Percentiles rank a stretch among this genome's conserved stretches.
These are phyloP conservation scores for Fusarium drepaniforme DNA, from an alignment of 2,329 filamentous ascomycete genomes.

Conservation along the genomic window DNA sequence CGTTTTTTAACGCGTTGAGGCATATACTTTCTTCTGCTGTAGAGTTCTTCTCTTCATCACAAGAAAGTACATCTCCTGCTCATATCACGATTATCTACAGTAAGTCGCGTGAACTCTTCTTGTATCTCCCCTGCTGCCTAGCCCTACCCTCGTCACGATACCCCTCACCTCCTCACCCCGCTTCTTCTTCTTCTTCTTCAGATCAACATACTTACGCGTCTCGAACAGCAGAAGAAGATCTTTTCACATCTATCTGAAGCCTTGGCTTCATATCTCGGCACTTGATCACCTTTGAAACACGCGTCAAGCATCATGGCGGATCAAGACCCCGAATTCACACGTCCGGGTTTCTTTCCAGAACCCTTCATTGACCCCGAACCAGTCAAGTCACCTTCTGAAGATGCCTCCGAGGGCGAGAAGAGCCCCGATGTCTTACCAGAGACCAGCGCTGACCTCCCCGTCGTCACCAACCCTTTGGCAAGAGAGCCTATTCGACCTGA, in stretches of 20 bases:
- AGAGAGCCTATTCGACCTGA: conserved; percentile 1
- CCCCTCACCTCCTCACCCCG: not conserved
- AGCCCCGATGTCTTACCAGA: not conserved
- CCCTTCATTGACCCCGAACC: not conserved
- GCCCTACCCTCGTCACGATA: not conserved
- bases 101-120: not conserved
- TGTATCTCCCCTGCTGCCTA: not conserved
- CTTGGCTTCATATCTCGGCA: not conserved
- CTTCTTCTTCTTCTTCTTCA: not conserved
- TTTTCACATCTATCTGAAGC: not conserved
- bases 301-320: not conserved
- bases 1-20: not conserved
- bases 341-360: not conserved
- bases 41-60: not conserved
- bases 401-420: not conserved
- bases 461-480: not conserved
- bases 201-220: not conserved
- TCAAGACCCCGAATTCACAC: not conserved
- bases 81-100: not conserved
- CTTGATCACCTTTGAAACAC: not conserved
- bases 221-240: not conserved
- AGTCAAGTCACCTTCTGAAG: not conserved
- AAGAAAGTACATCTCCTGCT: not conserved
- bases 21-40: not conserved
- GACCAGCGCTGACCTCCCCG: not conserved